phyloP scores from a whole-genome alignment of 176 grass and related monocot genomes.

The Oryza punctata region DNA sequence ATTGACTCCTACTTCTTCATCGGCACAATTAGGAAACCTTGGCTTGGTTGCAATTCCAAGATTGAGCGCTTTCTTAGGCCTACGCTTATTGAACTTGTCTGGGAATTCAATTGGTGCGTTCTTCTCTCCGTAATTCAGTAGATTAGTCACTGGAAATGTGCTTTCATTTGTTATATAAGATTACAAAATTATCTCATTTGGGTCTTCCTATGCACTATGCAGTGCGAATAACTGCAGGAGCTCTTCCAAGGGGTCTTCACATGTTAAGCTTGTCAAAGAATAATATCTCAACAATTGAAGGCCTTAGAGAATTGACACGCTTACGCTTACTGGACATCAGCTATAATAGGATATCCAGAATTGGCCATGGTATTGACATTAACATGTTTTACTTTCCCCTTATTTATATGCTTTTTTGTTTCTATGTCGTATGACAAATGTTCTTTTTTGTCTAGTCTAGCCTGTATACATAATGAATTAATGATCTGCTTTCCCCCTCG shows the following conservation, averaged over 20 bases:
- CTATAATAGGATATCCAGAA: constrained; percentile 85
- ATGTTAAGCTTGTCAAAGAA: constrained; percentile 95
- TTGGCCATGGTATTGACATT: constrained; percentile 79
- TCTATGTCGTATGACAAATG: neutral
- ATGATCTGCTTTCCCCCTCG: neutral
- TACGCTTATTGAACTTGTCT: constrained; percentile 76
- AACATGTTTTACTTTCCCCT: constrained; percentile 27
- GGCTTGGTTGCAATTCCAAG: constrained; percentile 74
- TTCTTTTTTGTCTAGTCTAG: neutral
- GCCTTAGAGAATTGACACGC: constrained; percentile 84
- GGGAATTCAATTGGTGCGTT: constrained; percentile 80
- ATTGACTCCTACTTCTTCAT: constrained; percentile 71
- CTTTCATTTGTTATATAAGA: constrained; percentile 30
- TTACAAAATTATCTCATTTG: constrained; percentile 17
- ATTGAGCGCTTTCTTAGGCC: constrained; percentile 67
- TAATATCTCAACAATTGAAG: constrained; percentile 87
- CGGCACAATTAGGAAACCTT: constrained; percentile 69
- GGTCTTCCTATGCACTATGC: constrained; percentile 52
- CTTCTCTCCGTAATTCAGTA: constrained; percentile 24
- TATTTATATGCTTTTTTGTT: neutral
- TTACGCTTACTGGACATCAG: constrained; percentile 83
- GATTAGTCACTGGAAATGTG: constrained; percentile 1
- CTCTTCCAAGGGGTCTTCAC: constrained; percentile 91
- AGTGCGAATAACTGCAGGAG: constrained; percentile 83
- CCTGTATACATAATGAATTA: neutral